A percentile compares a stretch with the other conserved stretches of the same genome.
These are phyloP conservation scores for Purpureocillium takamizusanense DNA, from an alignment of 2,329 filamentous ascomycete genomes.

Conservation along the genomic window DNA sequence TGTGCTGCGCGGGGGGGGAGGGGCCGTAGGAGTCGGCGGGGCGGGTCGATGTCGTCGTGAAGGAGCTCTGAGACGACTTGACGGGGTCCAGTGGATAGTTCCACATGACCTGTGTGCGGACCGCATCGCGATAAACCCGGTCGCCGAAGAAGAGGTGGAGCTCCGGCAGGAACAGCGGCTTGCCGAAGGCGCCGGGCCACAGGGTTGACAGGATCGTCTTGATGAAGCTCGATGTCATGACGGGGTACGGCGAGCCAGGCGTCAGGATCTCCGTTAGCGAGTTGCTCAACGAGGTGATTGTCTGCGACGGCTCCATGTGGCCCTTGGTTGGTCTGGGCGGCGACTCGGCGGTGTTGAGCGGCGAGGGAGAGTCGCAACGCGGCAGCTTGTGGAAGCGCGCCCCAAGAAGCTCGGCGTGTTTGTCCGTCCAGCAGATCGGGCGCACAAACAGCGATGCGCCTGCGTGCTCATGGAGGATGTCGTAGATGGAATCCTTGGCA, in stretches of 20 bases:
- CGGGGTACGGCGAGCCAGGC: constrained; percentile 19
- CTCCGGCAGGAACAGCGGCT: constrained; percentile 23
- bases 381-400: constrained; percentile 35
- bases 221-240: constrained; percentile 30
- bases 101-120: constrained; percentile 44
- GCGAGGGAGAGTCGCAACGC: constrained; percentile 30
- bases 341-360: constrained; percentile 20
- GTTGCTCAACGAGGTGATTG: constrained; percentile 31
- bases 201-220: constrained; percentile 34
- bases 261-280: constrained; percentile 34
- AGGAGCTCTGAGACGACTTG: constrained; percentile 19
- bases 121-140: constrained; percentile 31
- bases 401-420: constrained; percentile 37
- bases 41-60: constrained; percentile 27
- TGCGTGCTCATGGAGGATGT: constrained; percentile 39
- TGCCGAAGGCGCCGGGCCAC: constrained; percentile 28
- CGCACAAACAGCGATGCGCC: constrained; percentile 39
- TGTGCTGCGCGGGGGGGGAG: constrained; percentile 10
- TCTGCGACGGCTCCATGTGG: constrained; percentile 28
- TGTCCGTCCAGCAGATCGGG: constrained; percentile 48
- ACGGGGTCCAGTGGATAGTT: constrained; percentile 21
- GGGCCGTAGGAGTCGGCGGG: constrained; percentile 19
- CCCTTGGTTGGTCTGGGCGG: constrained; percentile 21
- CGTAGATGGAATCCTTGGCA: constrained; percentile 40
- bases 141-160: constrained; percentile 41